Evolutionary conservation across 2,329 filamentous ascomycete species (phyloP).

Genomic region (Dothistroma septosporum): DNA sequence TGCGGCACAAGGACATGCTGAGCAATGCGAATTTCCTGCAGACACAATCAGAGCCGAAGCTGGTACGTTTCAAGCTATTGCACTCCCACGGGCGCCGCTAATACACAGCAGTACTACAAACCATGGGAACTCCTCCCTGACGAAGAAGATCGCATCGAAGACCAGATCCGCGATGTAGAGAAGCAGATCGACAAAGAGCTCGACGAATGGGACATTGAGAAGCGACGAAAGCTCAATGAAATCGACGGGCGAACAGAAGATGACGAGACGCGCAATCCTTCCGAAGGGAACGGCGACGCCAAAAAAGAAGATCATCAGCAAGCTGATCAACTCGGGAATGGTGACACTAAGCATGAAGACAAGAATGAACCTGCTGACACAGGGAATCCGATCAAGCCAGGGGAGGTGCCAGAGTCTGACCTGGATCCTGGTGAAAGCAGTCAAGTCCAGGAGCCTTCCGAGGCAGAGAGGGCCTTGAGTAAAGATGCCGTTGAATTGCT

Average conservation of each 20-base stretch:
- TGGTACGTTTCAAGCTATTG: slow-evolving; percentile 55
- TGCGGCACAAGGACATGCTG: slow-evolving; percentile 68
- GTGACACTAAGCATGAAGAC: slow-evolving; percentile 9
- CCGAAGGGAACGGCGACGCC: background rate
- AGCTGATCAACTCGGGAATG: background rate
- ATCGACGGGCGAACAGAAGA: slow-evolving; percentile 6
- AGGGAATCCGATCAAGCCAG: background rate
- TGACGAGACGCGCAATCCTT: background rate
- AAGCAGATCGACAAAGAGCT: slow-evolving; percentile 61
- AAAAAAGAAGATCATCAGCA: background rate
- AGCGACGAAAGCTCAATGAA: slow-evolving; percentile 10
- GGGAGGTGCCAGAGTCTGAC: slow-evolving; percentile 12
- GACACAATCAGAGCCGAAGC: slow-evolving; percentile 65
- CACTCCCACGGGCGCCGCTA: background rate
- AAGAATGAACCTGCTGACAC: slow-evolving; percentile 8
- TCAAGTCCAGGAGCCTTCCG: background rate
- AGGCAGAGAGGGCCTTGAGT: background rate
- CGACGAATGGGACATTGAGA: slow-evolving; percentile 54
- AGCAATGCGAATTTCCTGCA: slow-evolving; percentile 67
- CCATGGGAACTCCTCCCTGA: slow-evolving; percentile 70
- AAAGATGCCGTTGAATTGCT: background rate
- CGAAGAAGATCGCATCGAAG: slow-evolving; percentile 67
- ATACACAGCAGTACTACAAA: slow-evolving; percentile 65
- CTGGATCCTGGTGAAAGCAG: background rate
- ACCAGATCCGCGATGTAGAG: slow-evolving; percentile 65